Conservation (phyloP, 1,139 yeast species). For the Candida pseudocylindracea region DNA sequence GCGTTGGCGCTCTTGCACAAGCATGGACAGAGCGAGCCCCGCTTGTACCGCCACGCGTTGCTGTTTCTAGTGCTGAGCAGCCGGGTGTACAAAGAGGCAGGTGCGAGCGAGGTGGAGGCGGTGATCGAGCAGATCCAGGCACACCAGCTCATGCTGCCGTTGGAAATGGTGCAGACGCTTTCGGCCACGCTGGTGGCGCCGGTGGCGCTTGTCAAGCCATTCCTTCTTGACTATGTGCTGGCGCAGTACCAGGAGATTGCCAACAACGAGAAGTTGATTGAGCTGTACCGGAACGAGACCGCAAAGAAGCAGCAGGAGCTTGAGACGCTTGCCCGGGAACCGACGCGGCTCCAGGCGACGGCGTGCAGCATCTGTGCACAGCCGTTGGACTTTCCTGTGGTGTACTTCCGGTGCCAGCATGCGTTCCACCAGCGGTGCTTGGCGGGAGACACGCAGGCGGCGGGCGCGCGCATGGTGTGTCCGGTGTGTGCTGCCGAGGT, state of each 20-base stretch:
- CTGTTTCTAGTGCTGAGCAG: constrained; percentile 40
- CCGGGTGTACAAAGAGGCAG: constrained; percentile 24
- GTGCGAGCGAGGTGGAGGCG: not conserved
- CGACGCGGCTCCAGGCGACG: constrained; percentile 44
- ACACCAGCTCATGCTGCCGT: constrained; percentile 38
- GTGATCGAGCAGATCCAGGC: constrained; percentile 20
- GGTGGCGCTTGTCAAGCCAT: constrained; percentile 52
- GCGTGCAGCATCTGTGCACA: constrained; percentile 53
- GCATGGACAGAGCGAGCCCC: constrained; percentile 40
- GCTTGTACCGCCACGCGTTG: constrained; percentile 43
- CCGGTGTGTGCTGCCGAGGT: constrained; percentile 53
- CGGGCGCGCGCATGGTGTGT: constrained; percentile 10
- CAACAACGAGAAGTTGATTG: constrained; percentile 43
- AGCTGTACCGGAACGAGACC: constrained; percentile 51
- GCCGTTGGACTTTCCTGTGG: constrained; percentile 54
- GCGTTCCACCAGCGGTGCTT: constrained; percentile 75
- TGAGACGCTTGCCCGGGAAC: constrained; percentile 24
- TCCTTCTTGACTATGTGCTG: constrained; percentile 39
- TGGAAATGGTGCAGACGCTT: constrained; percentile 54
- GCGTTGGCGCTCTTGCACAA: constrained; percentile 34
- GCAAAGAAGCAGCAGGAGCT: constrained; percentile 28
- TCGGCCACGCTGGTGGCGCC: constrained; percentile 42
- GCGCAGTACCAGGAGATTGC: constrained; percentile 41
- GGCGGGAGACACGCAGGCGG: constrained; percentile 16
- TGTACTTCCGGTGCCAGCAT: constrained; percentile 75